phyloP scores from a whole-genome alignment of 1,139 yeast genomes.

The Blastobotrys aristatus region DNA sequence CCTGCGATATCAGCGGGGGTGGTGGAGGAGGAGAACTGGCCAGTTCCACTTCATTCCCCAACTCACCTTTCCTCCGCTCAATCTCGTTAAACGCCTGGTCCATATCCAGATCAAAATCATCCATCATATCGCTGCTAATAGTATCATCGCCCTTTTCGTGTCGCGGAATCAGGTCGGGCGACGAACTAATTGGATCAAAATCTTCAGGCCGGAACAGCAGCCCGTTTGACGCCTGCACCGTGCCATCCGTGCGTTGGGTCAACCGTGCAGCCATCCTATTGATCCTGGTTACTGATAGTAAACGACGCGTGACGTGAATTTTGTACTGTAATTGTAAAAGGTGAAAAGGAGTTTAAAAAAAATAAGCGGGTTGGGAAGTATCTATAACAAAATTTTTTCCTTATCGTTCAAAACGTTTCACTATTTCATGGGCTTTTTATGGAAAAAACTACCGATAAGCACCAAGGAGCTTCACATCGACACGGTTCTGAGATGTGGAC shows the following conservation, averaged over 20 bases:
- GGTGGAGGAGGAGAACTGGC: not conserved
- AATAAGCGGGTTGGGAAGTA: not conserved
- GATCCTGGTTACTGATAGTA: not conserved
- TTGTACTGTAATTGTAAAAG: not conserved
- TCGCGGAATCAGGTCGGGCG: not conserved
- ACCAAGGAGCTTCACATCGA: conserved; percentile 52
- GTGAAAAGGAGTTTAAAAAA: not conserved
- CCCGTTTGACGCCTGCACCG: conserved; percentile 1
- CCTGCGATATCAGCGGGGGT: too few relatives aligned
- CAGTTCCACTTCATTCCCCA: not conserved
- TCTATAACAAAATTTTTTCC: not conserved
- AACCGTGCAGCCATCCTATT: conserved; percentile 3
- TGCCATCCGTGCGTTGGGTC: conserved; percentile 3
- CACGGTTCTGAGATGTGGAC: conserved; percentile 82
- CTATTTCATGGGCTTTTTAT: conserved; percentile 15
- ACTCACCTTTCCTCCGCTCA: not conserved
- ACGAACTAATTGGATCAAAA: conserved; percentile 10
- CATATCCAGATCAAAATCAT: conserved; percentile 2
- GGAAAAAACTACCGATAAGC: conserved; percentile 28
- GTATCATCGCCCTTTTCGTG: not conserved
- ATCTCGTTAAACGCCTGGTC: conserved; percentile 7
- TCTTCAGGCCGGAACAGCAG: not conserved
- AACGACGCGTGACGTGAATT: not conserved
- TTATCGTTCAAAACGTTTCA: not conserved
- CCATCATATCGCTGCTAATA: not conserved